These are phyloP conservation scores for Arthrobotrys conoides DNA, from an alignment of 2,329 filamentous ascomycete species.

Conservation along the genomic window DNA sequence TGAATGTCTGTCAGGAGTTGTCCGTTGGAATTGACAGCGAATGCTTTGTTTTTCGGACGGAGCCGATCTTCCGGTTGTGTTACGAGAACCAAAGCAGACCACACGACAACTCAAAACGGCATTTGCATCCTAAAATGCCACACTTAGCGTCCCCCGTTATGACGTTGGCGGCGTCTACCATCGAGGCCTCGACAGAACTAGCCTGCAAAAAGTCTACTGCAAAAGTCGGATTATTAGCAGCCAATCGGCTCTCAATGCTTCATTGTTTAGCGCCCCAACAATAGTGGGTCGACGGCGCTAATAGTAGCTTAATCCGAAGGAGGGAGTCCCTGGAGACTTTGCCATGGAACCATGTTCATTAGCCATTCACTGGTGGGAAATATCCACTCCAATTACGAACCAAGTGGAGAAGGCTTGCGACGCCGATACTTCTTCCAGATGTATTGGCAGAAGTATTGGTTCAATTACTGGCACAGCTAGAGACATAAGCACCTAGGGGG, in stretches of 20 bases:
- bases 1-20: conserved; percentile 28
- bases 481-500: background rate
- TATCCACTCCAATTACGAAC: conserved; percentile 2
- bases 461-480: background rate
- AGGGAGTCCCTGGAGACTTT: background rate
- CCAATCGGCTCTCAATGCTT: conserved; percentile 21
- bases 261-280: conserved; percentile 9
- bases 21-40: conserved; percentile 17
- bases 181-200: background rate
- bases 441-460: background rate
- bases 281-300: conserved; percentile 4
- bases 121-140: conserved; percentile 48
- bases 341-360: background rate
- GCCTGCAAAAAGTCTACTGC: conserved; percentile 14
- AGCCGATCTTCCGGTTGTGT: conserved; percentile 58
- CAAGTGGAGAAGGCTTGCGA: conserved; percentile 21
- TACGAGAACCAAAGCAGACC: conserved; percentile 36
- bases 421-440: conserved; percentile 11
- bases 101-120: conserved; percentile 47
- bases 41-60: conserved; percentile 39
- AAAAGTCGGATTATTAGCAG: conserved; percentile 18
- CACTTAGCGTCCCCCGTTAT: conserved; percentile 43
- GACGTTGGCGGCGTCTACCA: conserved; percentile 52
- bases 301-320: conserved; percentile 22
- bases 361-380: background rate